Conservation (phyloP, 73 alveolate species). For the Paramecium pentaurelia region DNA sequence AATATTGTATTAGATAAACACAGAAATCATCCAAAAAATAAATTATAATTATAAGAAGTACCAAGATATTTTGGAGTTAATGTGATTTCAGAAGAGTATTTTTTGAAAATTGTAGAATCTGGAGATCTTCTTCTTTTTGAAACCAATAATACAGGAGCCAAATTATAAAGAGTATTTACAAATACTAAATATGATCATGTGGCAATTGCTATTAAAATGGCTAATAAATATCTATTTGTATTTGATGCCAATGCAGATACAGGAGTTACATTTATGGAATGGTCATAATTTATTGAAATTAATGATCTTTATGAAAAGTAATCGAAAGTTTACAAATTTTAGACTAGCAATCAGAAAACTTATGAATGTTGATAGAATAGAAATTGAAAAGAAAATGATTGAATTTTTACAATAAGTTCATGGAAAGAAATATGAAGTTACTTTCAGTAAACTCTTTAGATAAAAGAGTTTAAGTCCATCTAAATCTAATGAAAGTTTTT, state of each 20-base stretch:
- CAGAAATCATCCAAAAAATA: not conserved
- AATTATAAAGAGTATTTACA: slow-evolving; percentile 51
- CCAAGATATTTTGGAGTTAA: not conserved
- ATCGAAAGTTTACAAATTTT: not conserved
- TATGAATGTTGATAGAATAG: not conserved
- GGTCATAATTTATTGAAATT: slow-evolving; percentile 50
- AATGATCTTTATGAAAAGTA: slow-evolving; percentile 44
- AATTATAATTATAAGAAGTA: not conserved
- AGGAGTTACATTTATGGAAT: slow-evolving; percentile 52
- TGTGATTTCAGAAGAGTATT: slow-evolving; percentile 44
- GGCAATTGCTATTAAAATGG: slow-evolving; percentile 35
- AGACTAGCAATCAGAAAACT: slow-evolving; percentile 21
- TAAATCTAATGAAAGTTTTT: slow-evolving; percentile 26
- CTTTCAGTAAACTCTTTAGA: not conserved
- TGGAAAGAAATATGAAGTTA: slow-evolving; percentile 24
- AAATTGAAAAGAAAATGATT: not conserved
- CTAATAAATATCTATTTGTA: not conserved
- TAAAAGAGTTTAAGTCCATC: slow-evolving; percentile 13
- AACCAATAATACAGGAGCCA: slow-evolving; percentile 57
- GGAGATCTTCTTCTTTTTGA: slow-evolving; percentile 60
- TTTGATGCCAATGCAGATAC: slow-evolving; percentile 60
- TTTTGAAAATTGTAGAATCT: slow-evolving; percentile 14
- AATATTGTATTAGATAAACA: not conserved
- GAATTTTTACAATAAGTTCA: slow-evolving; percentile 14
- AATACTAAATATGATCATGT: slow-evolving; percentile 60